Conservation (phyloP, 176 grass and related monocot species). For the Zoysia japonica region DNA sequence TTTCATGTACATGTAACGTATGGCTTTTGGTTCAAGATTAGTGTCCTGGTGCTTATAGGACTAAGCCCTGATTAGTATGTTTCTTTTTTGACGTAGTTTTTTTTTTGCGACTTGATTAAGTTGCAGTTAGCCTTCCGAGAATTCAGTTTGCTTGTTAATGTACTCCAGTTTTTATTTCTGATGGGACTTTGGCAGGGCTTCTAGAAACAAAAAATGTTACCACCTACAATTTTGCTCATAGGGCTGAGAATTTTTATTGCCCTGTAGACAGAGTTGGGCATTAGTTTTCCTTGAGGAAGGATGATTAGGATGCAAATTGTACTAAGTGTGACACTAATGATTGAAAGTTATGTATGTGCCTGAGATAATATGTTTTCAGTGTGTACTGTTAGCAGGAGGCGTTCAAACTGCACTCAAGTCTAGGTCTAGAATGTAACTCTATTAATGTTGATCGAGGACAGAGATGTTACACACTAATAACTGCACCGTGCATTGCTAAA, state of each 20-base stretch:
- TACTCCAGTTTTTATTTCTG: conserved; percentile 2
- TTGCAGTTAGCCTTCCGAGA: background rate
- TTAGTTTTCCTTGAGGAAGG: background rate
- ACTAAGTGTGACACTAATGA: background rate
- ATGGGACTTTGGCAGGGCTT: background rate
- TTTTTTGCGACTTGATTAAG: no score
- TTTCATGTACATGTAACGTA: conserved; percentile 17
- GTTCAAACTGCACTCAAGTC: conserved; percentile 11
- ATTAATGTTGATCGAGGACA: background rate
- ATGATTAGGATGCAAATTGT: background rate
- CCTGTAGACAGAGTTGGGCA: conserved; percentile 13
- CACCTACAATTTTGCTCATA: background rate
- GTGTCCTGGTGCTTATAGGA: background rate
- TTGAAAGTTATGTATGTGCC: background rate
- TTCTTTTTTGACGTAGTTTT: background rate
- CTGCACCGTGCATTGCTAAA: background rate
- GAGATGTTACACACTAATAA: conserved; percentile 5
- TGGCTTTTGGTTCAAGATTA: conserved; percentile 19
- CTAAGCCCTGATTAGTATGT: background rate
- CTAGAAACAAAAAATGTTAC: background rate
- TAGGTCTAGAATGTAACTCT: background rate
- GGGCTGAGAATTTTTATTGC: background rate
- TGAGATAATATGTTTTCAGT: background rate
- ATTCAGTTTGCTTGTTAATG: conserved; percentile 2
- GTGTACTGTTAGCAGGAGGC: conserved; percentile 11